Evolutionary conservation across 2,329 filamentous ascomycete genomes (phyloP), one percentile per base, ranked within the genome.

Genomic region (Pyricularia sp.): DNA sequence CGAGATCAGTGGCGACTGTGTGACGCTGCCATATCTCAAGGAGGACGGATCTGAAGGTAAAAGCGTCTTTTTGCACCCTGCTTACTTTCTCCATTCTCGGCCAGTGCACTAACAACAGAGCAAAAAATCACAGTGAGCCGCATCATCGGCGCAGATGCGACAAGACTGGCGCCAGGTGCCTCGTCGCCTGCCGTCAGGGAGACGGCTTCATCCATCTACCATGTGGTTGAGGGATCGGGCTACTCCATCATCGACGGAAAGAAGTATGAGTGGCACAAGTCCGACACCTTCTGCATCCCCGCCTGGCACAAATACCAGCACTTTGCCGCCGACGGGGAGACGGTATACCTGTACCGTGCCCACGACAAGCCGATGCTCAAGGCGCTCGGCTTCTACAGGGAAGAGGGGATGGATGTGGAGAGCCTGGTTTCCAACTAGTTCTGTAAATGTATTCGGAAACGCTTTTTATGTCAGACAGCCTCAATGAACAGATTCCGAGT

Each of bases 221-320:
- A 85, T 67, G 78, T 84, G 10, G 71, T 83, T 13, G 71, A 77
- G 22, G 82, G 82, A 0, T 71, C 68, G 0, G 83, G 82, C 0
- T 67, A 73, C 26, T 75, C 75, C 1, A 68, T 68, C 0, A 76
- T 84, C 57, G 74, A 73, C 2, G 77, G 73, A 0, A 67, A 75
- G 62, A 71, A 65, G 3, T 68, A 78, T 30, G 28, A 63, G 0
- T 84, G 82, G 82, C 77, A 78, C 65, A 70, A 74, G 55, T 78
- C 80, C 2, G 82, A 85, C 69, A 84, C 80, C 0, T 84, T 85
- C 66, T 82, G 79, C 66, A 73, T 85, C 13, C 82, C 82, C 0
- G 70, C 81, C 0, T 84, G 82, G 82, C 71, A 81, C 62, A 69
- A 66, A 13, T 82, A 81, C 66, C 75, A 81, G 68, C 81, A 83